Conservation (phyloP, 768 basidiomycete genomes). For the Coprinopsis strossmayeri region DNA sequence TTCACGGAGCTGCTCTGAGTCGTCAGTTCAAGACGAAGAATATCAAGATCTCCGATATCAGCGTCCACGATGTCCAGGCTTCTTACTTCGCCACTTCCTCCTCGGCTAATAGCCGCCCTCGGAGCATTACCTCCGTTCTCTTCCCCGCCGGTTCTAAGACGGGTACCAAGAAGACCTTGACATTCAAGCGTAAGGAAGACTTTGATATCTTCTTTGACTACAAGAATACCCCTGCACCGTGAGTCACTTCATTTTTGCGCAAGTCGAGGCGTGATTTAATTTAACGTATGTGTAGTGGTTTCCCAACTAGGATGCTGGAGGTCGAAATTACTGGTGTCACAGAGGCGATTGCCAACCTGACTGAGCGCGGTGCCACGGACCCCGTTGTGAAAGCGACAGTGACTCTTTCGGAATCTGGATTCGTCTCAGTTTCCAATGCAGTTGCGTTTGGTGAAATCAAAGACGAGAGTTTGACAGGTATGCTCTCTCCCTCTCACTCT, state of each 20-base stretch:
- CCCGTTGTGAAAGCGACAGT: conserved; percentile 85
- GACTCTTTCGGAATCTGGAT: conserved; percentile 79
- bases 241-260: conserved; percentile 25
- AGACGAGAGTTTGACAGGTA: conserved; percentile 71
- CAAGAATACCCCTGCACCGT: conserved; percentile 58
- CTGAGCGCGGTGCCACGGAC: conserved; percentile 72
- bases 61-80: conserved; percentile 68
- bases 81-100: conserved; percentile 66
- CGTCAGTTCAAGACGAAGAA: conserved; percentile 94
- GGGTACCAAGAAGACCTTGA: conserved; percentile 80
- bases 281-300: conserved; percentile 39
- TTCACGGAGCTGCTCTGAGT: conserved; percentile 84
- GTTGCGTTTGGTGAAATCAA: conserved; percentile 76
- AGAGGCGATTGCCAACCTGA: conserved; percentile 77
- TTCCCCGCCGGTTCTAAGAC: conserved; percentile 75
- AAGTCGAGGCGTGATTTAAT: no score
- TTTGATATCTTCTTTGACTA: conserved; percentile 77
- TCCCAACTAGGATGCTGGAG: conserved; percentile 69
- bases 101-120: conserved; percentile 39
- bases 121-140: conserved; percentile 69
- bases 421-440: conserved; percentile 75
- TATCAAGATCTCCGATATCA: conserved; percentile 76
- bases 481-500: conserved; percentile 11
- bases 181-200: conserved; percentile 81
- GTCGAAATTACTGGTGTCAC: conserved; percentile 66